Conservation (phyloP, 352 stramenopile genomes). For the Hyphochytrium catenoides region DNA sequence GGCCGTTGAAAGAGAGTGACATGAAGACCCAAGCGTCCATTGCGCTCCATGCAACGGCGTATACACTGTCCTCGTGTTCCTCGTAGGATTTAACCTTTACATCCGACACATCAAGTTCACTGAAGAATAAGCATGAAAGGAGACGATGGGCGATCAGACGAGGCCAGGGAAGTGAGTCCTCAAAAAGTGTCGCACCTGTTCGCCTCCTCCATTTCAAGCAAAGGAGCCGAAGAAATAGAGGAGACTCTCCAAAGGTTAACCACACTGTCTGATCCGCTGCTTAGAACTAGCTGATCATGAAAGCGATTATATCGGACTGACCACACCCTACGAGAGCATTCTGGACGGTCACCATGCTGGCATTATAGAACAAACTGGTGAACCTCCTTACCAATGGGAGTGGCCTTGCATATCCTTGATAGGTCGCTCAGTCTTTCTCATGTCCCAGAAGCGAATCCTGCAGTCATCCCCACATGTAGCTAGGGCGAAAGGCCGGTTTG, state of each 20-base stretch:
- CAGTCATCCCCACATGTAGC: constrained; percentile 77
- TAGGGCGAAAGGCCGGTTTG: constrained; percentile 81
- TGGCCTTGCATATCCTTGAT: constrained; percentile 68
- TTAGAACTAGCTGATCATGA: constrained; percentile 91
- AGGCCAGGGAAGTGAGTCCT: too few species aligned
- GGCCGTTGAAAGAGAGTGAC: constrained; percentile 82
- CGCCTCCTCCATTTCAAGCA: constrained; percentile 73
- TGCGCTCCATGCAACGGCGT: constrained; percentile 70
- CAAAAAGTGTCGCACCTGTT: constrained; percentile 25
- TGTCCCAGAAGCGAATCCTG: constrained; percentile 93
- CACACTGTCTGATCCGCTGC: constrained; percentile 68
- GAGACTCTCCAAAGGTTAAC: constrained; percentile 87
- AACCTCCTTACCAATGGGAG: constrained; percentile 41
- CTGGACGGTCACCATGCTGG: too few species aligned
- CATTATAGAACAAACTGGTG: too few species aligned
- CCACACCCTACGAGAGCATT: constrained; percentile 17
- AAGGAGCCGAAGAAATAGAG: constrained; percentile 82
- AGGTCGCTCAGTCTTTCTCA: constrained; percentile 43
- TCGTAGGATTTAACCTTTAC: constrained; percentile 64
- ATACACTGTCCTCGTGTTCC: constrained; percentile 82
- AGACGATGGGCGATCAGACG: too few species aligned
- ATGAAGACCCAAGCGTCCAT: constrained; percentile 88
- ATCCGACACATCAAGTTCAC: constrained; percentile 18
- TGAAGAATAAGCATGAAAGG: not conserved
- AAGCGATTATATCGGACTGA: constrained; percentile 88